Evolutionary conservation across 2,329 filamentous ascomycete species (phyloP).

Genomic region (Moelleriella libera): DNA sequence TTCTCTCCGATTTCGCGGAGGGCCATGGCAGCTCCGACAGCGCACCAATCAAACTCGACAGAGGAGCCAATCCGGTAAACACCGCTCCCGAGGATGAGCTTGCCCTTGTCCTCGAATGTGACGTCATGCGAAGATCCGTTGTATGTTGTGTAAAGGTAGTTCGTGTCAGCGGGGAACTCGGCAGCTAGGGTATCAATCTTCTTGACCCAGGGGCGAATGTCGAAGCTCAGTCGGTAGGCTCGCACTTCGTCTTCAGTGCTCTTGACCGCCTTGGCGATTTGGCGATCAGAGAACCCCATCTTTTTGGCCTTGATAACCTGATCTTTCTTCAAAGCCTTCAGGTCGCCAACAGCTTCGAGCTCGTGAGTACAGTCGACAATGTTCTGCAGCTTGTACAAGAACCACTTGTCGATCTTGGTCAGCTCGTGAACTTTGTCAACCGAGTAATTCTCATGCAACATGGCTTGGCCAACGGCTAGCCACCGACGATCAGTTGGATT

Average conservation of each 20-base stretch:
- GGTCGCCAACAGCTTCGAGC: constrained; percentile 68
- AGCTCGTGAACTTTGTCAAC: constrained; percentile 86
- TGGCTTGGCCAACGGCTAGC: constrained; percentile 93
- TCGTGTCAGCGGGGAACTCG: constrained; percentile 88
- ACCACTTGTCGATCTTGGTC: constrained; percentile 99
- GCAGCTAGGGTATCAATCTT: constrained; percentile 95
- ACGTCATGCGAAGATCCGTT: constrained; percentile 92
- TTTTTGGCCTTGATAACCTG: constrained; percentile 88
- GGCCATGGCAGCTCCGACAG: constrained; percentile 76
- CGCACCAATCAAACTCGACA: constrained; percentile 98
- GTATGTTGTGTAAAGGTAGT: constrained; percentile 96
- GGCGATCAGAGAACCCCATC: constrained; percentile 91
- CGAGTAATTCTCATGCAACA: constrained; percentile 92
- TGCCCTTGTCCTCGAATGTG: constrained; percentile 82
- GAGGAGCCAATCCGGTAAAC: constrained; percentile 97
- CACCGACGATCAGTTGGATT: constrained; percentile 95
- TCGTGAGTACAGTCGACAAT: constrained; percentile 83
- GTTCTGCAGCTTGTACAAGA: constrained; percentile 95
- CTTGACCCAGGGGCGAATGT: constrained; percentile 92
- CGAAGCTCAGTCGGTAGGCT: constrained; percentile 69
- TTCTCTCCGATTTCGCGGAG: constrained; percentile 82
- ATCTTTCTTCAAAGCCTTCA: constrained; percentile 78
- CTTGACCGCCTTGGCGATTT: constrained; percentile 78
- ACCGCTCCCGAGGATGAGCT: constrained; percentile 79
- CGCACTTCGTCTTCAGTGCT: constrained; percentile 84